These are phyloP conservation scores for Stromatinia cepivora DNA, from an alignment of 2,329 filamentous ascomycete genomes.

Conservation along the genomic window DNA sequence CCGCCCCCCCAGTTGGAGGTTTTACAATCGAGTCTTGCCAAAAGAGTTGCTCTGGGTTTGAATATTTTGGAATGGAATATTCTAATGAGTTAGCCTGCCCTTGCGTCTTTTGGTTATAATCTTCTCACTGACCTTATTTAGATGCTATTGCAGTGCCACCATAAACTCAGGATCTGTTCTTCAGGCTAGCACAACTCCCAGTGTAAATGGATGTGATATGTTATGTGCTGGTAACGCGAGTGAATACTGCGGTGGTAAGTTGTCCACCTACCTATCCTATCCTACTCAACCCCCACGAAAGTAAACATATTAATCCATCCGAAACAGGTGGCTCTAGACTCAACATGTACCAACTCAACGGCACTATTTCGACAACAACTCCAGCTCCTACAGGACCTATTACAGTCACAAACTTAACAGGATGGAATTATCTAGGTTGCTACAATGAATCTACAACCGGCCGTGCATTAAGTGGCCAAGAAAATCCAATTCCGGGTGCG, in stretches of 20 bases:
- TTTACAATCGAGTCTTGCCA: conserved; percentile 42
- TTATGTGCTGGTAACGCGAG: conserved; percentile 36
- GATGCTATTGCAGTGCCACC: conserved; percentile 36
- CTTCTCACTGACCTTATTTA: neutral
- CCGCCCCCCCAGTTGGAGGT: conserved; percentile 20
- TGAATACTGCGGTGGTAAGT: conserved; percentile 41
- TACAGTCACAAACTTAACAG: conserved; percentile 26
- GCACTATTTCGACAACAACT: conserved; percentile 3
- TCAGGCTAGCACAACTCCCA: conserved; percentile 22
- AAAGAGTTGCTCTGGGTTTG: conserved; percentile 37
- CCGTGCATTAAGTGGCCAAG: conserved; percentile 26
- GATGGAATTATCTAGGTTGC: conserved; percentile 30
- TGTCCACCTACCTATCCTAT: neutral
- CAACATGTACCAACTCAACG: conserved; percentile 28
- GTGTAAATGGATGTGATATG: conserved; percentile 33
- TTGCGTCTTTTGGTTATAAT: no score
- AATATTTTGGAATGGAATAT: conserved; percentile 39
- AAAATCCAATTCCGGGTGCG: conserved; percentile 21
- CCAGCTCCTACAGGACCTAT: conserved; percentile 25
- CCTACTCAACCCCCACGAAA: neutral
- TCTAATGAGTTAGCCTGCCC: conserved; percentile 26
- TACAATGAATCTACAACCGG: conserved; percentile 29
- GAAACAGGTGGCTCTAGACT: neutral
- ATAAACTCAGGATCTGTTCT: conserved; percentile 27
- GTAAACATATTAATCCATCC: neutral